Evolutionary conservation across 176 grass and related monocot species (phyloP).

Genomic region (Oryza punctata): DNA sequence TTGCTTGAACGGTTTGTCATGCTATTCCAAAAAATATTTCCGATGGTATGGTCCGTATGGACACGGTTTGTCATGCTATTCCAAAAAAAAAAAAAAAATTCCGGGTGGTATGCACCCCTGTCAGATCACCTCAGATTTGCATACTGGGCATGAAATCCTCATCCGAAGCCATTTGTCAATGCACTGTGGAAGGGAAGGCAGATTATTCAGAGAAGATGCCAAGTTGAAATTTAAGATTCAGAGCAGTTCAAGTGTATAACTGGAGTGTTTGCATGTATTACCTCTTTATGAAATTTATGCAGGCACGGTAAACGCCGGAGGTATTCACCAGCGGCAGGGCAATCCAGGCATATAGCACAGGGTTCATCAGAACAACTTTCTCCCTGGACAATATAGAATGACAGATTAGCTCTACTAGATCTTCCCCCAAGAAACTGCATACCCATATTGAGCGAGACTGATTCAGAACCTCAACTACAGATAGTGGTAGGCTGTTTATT

Average conservation of each 20-base stretch:
- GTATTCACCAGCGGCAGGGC: constrained; percentile 49
- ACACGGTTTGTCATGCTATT: neutral
- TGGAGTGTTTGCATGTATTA: constrained; percentile 7
- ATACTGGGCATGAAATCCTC: constrained; percentile 67
- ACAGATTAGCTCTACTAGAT: constrained; percentile 23
- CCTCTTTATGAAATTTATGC: constrained; percentile 91
- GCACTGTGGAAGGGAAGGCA: constrained; percentile 56
- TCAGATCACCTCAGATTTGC: constrained; percentile 67
- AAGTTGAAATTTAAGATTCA: neutral
- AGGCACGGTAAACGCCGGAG: constrained; percentile 75
- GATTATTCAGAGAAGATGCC: constrained; percentile 13
- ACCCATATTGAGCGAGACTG: constrained; percentile 3
- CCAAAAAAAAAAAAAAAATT: neutral
- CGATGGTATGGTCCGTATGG: neutral
- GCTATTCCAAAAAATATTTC: constrained; percentile 12
- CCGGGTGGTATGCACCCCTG: neutral
- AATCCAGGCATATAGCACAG: constrained; percentile 76
- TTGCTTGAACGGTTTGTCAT: constrained; percentile 10
- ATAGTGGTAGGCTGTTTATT: constrained; percentile 78
- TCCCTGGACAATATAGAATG: constrained; percentile 33
- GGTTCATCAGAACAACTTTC: constrained; percentile 41
- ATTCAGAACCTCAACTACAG: constrained; percentile 57
- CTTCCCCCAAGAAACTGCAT: neutral
- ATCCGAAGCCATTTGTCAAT: constrained; percentile 87
- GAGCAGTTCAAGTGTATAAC: neutral